Evolutionary conservation across 2,329 filamentous ascomycete species (phyloP).

Genomic region (Rutstroemia sp.): DNA sequence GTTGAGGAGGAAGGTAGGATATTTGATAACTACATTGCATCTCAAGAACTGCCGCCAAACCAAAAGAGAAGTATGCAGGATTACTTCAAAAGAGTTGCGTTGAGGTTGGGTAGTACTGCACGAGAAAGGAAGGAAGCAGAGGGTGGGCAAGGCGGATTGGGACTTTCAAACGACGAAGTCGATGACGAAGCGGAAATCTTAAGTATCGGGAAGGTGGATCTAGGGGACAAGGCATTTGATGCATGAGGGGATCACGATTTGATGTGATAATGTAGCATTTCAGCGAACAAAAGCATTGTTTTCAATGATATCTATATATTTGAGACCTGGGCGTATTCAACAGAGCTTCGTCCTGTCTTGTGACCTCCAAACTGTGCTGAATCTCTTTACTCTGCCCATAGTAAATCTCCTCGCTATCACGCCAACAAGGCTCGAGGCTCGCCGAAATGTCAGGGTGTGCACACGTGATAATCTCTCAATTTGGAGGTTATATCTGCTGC

Average conservation of each 20-base stretch:
- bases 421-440: too few relatives aligned
- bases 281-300: not conserved
- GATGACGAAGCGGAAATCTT: slow-evolving; percentile 95
- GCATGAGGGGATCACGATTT: slow-evolving; percentile 17
- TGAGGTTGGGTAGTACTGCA: slow-evolving; percentile 78
- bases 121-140: slow-evolving; percentile 87
- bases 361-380: not conserved
- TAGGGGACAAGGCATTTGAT: slow-evolving; percentile 47
- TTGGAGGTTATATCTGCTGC: not conserved
- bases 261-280: not conserved
- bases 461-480: too few relatives aligned
- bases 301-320: not conserved
- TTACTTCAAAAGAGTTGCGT: slow-evolving; percentile 90
- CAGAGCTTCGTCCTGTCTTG: too few relatives aligned
- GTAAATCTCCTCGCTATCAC: too few relatives aligned
- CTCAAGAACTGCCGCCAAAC: slow-evolving; percentile 58
- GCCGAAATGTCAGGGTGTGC: too few relatives aligned
- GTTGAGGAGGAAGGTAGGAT: slow-evolving; percentile 78
- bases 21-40: slow-evolving; percentile 84
- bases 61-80: slow-evolving; percentile 88
- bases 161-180: slow-evolving; percentile 79
- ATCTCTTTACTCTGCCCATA: not conserved
- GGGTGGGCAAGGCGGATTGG: slow-evolving; percentile 78
- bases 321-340: too few relatives aligned
- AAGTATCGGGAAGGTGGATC: slow-evolving; percentile 87